phyloP scores from a whole-genome alignment of 2,329 filamentous ascomycete genomes.

The Scorias spongiosa region DNA sequence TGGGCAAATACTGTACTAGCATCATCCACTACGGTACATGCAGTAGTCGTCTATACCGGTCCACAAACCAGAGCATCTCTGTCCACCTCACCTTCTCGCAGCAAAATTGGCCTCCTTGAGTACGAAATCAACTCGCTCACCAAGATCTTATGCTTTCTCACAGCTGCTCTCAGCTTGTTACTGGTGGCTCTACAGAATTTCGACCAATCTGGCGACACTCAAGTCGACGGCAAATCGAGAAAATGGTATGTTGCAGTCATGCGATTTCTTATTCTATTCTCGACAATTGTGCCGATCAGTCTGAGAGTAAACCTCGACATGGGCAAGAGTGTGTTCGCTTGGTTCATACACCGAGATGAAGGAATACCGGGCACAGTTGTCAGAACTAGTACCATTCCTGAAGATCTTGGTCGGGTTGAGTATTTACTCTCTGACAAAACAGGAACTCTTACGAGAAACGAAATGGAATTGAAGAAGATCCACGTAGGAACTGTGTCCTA shows the following conservation, averaged over 20 bases:
- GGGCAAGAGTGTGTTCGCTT: conserved; percentile 91
- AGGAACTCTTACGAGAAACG: conserved; percentile 90
- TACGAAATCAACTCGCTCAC: conserved; percentile 94
- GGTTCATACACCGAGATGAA: conserved; percentile 82
- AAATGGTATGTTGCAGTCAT: conserved; percentile 92
- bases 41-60: conserved; percentile 87
- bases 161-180: conserved; percentile 69
- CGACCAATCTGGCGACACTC: not conserved
- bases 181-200: conserved; percentile 82
- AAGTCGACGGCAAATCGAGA: conserved; percentile 35
- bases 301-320: conserved; percentile 92
- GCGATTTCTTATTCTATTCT: conserved; percentile 95
- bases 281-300: conserved; percentile 97
- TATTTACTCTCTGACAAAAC: conserved; percentile 96
- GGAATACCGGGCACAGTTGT: conserved; percentile 88
- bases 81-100: conserved; percentile 80
- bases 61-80: conserved; percentile 85
- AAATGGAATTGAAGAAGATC: conserved; percentile 79
- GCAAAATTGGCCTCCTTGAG: conserved; percentile 85
- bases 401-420: conserved; percentile 88
- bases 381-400: conserved; percentile 90
- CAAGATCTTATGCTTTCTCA: conserved; percentile 86
- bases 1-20: conserved; percentile 98
- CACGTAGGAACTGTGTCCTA: conserved; percentile 97
- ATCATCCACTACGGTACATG: conserved; percentile 75